Base-by-base conservation (phyloP, 768 basidiomycete genomes). In the Pisolithus microcarpus region DNA sequence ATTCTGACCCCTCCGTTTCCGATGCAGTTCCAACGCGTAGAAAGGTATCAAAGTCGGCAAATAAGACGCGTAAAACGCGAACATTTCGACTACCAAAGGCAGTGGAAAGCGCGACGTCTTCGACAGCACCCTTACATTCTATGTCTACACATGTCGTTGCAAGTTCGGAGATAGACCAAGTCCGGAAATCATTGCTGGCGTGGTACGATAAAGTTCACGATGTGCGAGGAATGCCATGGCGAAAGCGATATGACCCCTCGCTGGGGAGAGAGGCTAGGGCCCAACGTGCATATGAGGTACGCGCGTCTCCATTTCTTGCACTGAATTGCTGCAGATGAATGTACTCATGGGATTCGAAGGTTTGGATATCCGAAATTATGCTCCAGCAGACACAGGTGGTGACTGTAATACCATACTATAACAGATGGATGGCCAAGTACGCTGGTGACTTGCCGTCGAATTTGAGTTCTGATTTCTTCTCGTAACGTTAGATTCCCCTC, bases 351-450 rank as follows among this genome's bases (percentile, higher is more conserved):
- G 10, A 1, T 34, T 43, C 28, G 37, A 42, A 88, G 88, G 87
- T 91, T 23, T 91, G 89, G 87, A 76, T 92, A 21, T 89, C 85
- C 13, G 91, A 97, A 70, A 84, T 96, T 51, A 96, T 96, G 94
- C 75, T 94, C 2, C 94, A 98, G 66, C 94, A 98, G 68, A 97
- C 94, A 0, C 92, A 95, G 65, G 93, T 96, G 31, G 76, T 69
- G 5, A 92, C 91, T 1, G 92, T 95, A n/a, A 91, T 94, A 58
- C 88, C 88, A 1, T 98, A 96, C 68, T 98, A 90, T 66, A 83
- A 80, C 48, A 77, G 78, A 21, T 98, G 92, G 92, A 89, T 94
- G 77, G 71, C 74, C 57, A 84, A 75, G 88, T 89, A 55, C 52
- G 79, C 34, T 70, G 16, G 30, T 40, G 43, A 38, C 26, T 34